Evolutionary conservation across 768 basidiomycete species (phyloP), one percentile per base, ranked within the genome.

Genomic region (Lactarius sp.): DNA sequence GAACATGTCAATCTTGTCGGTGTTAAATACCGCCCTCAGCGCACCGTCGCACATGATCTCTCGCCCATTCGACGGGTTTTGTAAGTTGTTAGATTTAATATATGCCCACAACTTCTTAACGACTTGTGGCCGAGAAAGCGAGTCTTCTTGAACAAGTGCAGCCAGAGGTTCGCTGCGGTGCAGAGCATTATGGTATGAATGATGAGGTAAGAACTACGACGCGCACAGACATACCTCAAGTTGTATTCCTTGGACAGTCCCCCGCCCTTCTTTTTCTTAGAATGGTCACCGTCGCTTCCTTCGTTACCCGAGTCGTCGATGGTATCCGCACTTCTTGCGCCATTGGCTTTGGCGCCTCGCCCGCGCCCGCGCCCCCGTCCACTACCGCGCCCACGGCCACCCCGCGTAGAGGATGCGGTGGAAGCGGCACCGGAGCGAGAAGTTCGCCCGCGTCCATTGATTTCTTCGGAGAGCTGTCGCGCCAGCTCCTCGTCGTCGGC

Each of bases 51-150:
- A 95, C 2, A 93, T 67, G 65, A 98, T 97, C 73, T 91, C 92
- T 60, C 85, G 84, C 75, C 80, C 88, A 74, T 96, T 91, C 1
- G 71, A 73, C 6, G 92, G 92, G 71, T 98, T 94, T 76, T 98
- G 94, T 51, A 95, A 78, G 34, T 85, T 79, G 61, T 92, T 82
- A 14, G 72, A 79, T 72, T 91, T 94, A 73, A 97, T 94, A 73
- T 96, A 87, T 13, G 82, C 84, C 94, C 94, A 97, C 12, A 97
- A 76, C 60, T 84, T 84, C 73, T 96, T 96, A 52, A 97, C 94
- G 47, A 91, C 88, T 71, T 94, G 92, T 5, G 92, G 92, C 33
- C 94, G 85, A 47, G 93, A 91, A 53, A 94, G 75, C 69, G 81
- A 83, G 27, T 85, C 82, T 44, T 80, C 78, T 22, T 83, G 79